Conservation (phyloP, 768 basidiomycete genomes). For the Chalciporus sphaerocephalus region DNA sequence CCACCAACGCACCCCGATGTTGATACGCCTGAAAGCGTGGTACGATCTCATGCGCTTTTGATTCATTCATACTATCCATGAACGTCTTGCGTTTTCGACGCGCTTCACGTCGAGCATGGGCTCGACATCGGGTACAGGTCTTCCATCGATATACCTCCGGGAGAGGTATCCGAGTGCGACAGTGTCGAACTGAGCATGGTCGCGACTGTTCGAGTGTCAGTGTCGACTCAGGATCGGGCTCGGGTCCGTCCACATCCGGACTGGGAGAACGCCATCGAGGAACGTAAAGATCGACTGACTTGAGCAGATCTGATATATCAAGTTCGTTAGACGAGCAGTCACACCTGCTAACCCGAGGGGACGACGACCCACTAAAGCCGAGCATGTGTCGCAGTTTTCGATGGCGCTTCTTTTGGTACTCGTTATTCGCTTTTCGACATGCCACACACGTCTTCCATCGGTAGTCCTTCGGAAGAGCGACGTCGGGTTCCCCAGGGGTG, state of each 20-base stretch:
- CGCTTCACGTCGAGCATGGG: slow-evolving; percentile 10
- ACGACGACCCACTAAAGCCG: slow-evolving; percentile 7
- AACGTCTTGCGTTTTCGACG: neutral
- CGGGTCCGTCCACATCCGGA: slow-evolving; percentile 3
- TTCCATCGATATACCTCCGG: slow-evolving; percentile 37
- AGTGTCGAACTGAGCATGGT: slow-evolving; percentile 34
- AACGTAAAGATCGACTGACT: neutral
- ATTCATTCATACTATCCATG: neutral
- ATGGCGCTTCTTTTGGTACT: slow-evolving; percentile 33
- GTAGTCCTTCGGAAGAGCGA: slow-evolving; percentile 30
- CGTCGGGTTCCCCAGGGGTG: slow-evolving; percentile 8
- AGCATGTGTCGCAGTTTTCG: slow-evolving; percentile 2
- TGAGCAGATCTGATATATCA: slow-evolving; percentile 2
- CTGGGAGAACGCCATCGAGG: slow-evolving; percentile 9
- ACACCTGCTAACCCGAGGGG: too few relatives aligned
- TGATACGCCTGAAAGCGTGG: slow-evolving; percentile 21
- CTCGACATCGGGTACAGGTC: slow-evolving; percentile 38
- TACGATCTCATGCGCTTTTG: slow-evolving; percentile 1
- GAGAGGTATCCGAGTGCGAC: slow-evolving; percentile 36
- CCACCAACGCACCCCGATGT: slow-evolving; percentile 11
- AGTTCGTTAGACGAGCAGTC: too few relatives aligned
- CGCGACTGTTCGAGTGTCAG: slow-evolving; percentile 30
- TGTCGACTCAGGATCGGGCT: neutral
- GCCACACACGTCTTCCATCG: slow-evolving; percentile 42
- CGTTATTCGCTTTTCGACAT: slow-evolving; percentile 36